Base-by-base conservation (phyloP, 2,329 filamentous ascomycete species). In the Aspergillus candidus region DNA sequence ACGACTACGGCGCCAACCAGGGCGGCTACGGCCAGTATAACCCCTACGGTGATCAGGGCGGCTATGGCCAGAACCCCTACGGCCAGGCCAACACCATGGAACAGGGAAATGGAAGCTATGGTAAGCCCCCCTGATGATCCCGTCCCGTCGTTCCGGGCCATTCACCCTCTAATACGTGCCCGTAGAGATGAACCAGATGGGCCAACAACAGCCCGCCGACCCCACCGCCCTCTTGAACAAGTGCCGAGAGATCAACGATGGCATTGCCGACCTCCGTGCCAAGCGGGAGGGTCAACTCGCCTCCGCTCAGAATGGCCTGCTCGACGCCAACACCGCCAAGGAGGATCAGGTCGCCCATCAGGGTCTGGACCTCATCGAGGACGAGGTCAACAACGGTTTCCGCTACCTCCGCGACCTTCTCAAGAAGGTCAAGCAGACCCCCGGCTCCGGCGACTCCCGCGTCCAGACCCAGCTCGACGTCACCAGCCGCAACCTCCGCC, bases 371-470 rank as follows among this genome's bases (percentile, higher is more conserved):
- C 71, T 73, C 44, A 75, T 90, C 46, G 84, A 82, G 53, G 76
- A 83, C 35, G 83, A 91, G 52, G 91, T 90, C 55, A 94, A 94
- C 82, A 79, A 79, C 40, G 75, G 83, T 43, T 95, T 94, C 74
- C 83, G 86, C 50, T 79, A 77, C 47, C 78, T 97, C 45, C 87
- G 85, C 44, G 81, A 84, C 41, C 84, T 86, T 41, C 82, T 96
- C 53, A 87, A 86, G 68, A 75, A 78, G 50, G 78, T 96, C 71
- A 96, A 96, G 76, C 82, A 82, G 54, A 83, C 84, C 57, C 84
- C 83, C 33, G 88, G 90, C 48, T 83, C 86, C 18, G 79, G 80
- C 47, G 80, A 80, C 51, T 74, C 82, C 35, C 82, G 82, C 61
- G 93, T 94, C 67, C 77, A 79, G 43, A 77, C 84, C 30, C 90